These are phyloP conservation scores for Leccinum ochraceum DNA, from an alignment of 768 basidiomycete genomes.

Conservation along the genomic window DNA sequence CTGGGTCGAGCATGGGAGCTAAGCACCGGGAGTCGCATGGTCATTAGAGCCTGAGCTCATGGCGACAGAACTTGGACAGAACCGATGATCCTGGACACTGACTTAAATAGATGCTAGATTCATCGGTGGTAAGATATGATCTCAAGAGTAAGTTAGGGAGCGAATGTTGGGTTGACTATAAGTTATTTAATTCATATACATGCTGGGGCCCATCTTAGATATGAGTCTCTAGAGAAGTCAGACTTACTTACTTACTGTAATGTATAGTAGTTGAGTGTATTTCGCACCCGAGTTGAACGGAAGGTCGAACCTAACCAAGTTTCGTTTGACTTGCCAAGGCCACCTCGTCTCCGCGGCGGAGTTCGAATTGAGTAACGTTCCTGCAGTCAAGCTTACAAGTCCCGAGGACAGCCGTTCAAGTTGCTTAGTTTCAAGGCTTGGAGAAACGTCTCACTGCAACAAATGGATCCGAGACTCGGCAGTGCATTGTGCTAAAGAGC, in stretches of 20 bases:
- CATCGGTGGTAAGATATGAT: neutral
- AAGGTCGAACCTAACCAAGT: too few species aligned
- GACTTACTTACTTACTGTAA: too few species aligned
- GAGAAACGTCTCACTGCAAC: neutral
- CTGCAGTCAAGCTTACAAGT: too few species aligned
- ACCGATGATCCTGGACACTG: neutral
- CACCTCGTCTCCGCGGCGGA: too few species aligned
- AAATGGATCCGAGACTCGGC: neutral
- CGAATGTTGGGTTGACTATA: neutral
- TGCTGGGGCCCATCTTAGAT: too few species aligned
- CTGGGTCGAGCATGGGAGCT: neutral
- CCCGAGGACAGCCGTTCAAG: too few species aligned
- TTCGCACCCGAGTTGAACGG: neutral
- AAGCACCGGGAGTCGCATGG: constrained; percentile 6
- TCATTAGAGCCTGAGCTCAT: neutral
- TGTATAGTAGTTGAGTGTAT: neutral
- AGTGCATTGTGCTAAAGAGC: neutral
- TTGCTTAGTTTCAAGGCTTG: too few species aligned
- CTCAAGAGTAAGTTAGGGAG: constrained; percentile 4
- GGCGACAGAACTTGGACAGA: too few species aligned
- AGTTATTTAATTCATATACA: neutral
- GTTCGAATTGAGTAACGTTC: too few species aligned
- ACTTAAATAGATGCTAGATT: neutral
- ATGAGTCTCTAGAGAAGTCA: too few species aligned
- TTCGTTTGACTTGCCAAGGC: too few species aligned